These are phyloP conservation scores for Telfairia occidentalis DNA, from an alignment of 331 rosid genomes.

Conservation along the genomic window DNA sequence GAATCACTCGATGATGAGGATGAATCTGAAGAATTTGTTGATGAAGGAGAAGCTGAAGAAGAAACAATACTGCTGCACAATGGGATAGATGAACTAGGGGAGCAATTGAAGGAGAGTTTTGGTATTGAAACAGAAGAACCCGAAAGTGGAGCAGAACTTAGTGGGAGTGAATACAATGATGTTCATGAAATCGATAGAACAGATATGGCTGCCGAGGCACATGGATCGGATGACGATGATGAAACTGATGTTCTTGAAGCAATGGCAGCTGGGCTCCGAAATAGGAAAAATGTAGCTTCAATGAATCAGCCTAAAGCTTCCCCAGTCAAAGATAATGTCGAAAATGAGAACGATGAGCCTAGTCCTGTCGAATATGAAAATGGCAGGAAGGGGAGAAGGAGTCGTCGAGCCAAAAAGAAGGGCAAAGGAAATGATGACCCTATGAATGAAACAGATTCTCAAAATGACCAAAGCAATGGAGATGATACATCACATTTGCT, in stretches of 20 bases:
- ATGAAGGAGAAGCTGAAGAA: slow-evolving; percentile 16
- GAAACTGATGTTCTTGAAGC: slow-evolving; percentile 51
- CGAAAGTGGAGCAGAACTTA: slow-evolving; percentile 18
- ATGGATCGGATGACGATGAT: slow-evolving; percentile 18
- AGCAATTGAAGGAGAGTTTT: slow-evolving; percentile 29
- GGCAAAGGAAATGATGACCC: slow-evolving; percentile 35
- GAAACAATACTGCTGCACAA: slow-evolving; percentile 18
- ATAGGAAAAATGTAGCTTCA: slow-evolving; percentile 27
- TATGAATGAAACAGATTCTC: slow-evolving; percentile 15
- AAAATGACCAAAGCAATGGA: slow-evolving; percentile 19
- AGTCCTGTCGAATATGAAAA: slow-evolving; percentile 41
- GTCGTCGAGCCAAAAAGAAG: slow-evolving; percentile 47
- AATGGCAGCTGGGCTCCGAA: slow-evolving; percentile 46
- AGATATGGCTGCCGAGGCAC: slow-evolving; percentile 5
- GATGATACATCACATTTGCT: slow-evolving; percentile 22
- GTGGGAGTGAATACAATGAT: slow-evolving; percentile 16
- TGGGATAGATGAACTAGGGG: slow-evolving; percentile 29
- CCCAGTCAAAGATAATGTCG: slow-evolving; percentile 18
- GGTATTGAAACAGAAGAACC: slow-evolving; percentile 28
- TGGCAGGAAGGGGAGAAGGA: slow-evolving; percentile 39
- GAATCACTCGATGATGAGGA: slow-evolving; percentile 56
- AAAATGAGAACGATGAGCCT: slow-evolving; percentile 29
- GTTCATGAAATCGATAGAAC: slow-evolving; percentile 13
- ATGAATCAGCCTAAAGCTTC: slow-evolving; percentile 17
- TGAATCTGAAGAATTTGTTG: slow-evolving; percentile 19